Conservation (phyloP, 2,329 filamentous ascomycete genomes). For the Xylariaceae sp. region DNA sequence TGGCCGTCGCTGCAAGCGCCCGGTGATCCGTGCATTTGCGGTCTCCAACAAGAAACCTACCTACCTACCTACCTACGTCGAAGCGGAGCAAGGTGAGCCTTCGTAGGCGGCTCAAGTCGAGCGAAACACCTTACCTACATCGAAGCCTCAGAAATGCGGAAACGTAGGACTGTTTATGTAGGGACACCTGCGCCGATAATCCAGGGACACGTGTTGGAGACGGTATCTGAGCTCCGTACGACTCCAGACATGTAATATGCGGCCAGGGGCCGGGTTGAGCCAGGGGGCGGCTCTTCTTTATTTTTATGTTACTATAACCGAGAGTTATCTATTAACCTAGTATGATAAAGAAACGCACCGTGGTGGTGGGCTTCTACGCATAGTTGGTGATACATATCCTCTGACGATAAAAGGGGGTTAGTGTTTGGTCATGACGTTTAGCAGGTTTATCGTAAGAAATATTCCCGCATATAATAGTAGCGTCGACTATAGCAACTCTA, state of each 20-base stretch:
- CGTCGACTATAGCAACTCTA: too few species aligned
- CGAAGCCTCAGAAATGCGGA: background rate
- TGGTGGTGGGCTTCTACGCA: background rate
- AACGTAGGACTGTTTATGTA: background rate
- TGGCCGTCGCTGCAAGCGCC: constrained; percentile 13
- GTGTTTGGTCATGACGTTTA: background rate
- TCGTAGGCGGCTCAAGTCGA: background rate
- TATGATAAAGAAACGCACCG: background rate
- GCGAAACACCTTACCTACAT: background rate
- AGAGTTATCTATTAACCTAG: background rate
- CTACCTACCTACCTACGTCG: background rate
- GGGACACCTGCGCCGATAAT: background rate
- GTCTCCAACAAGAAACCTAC: background rate
- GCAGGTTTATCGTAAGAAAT: background rate
- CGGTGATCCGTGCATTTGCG: constrained; percentile 4
- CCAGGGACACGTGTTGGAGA: background rate
- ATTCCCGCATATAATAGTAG: background rate
- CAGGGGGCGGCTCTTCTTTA: background rate
- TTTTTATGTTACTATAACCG: background rate
- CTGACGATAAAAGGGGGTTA: background rate
- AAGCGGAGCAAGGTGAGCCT: background rate
- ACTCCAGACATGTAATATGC: background rate
- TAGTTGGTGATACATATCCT: background rate
- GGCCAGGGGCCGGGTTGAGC: background rate
- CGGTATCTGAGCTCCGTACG: background rate